Conservation (phyloP, 345 rosid genomes). For the Eucalyptus erythrocorys region DNA sequence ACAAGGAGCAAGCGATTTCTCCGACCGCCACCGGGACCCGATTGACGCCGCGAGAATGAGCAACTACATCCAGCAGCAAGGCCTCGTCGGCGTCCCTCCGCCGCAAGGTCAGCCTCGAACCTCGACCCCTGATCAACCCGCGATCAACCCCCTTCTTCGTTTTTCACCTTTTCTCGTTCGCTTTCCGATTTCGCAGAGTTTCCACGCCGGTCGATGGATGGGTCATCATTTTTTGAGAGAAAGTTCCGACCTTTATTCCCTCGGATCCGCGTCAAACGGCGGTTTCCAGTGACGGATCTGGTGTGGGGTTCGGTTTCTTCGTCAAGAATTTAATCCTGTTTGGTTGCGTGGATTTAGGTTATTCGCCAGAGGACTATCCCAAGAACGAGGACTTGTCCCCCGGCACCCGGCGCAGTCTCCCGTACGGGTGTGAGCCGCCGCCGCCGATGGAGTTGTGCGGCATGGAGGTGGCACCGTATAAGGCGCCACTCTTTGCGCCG, state of each 20-base stretch:
- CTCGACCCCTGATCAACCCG: background rate
- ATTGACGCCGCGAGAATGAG: slow-evolving; percentile 38
- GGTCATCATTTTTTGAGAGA: background rate
- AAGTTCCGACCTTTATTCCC: background rate
- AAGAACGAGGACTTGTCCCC: slow-evolving; percentile 67
- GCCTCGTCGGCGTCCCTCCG: slow-evolving; percentile 90
- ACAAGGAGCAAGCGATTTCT: background rate
- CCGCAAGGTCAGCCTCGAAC: slow-evolving; percentile 47
- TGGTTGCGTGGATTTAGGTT: slow-evolving; percentile 31
- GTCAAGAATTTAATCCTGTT: slow-evolving; percentile 1
- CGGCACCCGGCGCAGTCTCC: slow-evolving; percentile 42
- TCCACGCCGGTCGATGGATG: background rate
- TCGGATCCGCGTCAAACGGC: too few species aligned
- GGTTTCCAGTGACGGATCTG: background rate
- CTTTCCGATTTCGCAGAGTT: too few species aligned
- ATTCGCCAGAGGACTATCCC: slow-evolving; percentile 81
- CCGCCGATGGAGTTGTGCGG: too few species aligned
- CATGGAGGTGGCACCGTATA: too few species aligned
- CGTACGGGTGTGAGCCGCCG: slow-evolving; percentile 20
- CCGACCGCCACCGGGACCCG: background rate
- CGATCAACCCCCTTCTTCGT: background rate
- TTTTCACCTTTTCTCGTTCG: too few species aligned
- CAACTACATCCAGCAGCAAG: slow-evolving; percentile 72
- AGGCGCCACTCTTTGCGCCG: slow-evolving; percentile 67
- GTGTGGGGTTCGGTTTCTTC: background rate